Conservation (phyloP, 1,139 yeast genomes). For the Yamadazyma songkhlaensis region DNA sequence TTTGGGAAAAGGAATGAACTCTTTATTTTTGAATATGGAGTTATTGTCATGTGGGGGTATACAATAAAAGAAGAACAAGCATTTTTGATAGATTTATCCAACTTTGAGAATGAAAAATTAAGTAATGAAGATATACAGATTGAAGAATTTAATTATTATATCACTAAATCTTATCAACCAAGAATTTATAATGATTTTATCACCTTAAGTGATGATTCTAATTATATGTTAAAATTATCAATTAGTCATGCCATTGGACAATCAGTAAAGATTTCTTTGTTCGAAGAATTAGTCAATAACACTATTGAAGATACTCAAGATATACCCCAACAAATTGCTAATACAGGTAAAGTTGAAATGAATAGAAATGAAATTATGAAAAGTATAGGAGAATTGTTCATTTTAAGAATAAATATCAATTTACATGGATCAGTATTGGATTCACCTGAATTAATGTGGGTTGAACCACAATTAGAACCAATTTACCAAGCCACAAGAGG, state of each 20-base stretch:
- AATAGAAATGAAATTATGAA: constrained; percentile 92
- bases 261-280: constrained; percentile 87
- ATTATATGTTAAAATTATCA: constrained; percentile 84
- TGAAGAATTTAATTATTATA: constrained; percentile 91
- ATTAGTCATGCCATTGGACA: constrained; percentile 92
- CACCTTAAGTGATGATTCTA: constrained; percentile 84
- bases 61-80: constrained; percentile 79
- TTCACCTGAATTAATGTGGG: constrained; percentile 98
- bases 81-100: constrained; percentile 77
- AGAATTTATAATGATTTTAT: constrained; percentile 93
- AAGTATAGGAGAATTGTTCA: constrained; percentile 91
- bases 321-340: constrained; percentile 92
- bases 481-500: constrained; percentile 96
- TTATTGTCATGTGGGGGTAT: constrained; percentile 94
- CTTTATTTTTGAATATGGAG: constrained; percentile 92
- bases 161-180: constrained; percentile 91
- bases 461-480: constrained; percentile 96
- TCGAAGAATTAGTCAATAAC: constrained; percentile 92
- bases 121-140: constrained; percentile 89
- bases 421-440: constrained; percentile 93
- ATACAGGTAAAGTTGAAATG: constrained; percentile 93
- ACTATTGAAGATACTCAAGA: constrained; percentile 97
- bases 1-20: constrained; percentile 76
- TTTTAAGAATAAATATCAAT: constrained; percentile 83
- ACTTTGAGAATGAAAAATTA: constrained; percentile 86